Percentiles rank a stretch among this genome's conserved stretches.
These are phyloP conservation scores for Alternaria sp. DNA, from an alignment of 2,329 filamentous ascomycete genomes.

Conservation along the genomic window DNA sequence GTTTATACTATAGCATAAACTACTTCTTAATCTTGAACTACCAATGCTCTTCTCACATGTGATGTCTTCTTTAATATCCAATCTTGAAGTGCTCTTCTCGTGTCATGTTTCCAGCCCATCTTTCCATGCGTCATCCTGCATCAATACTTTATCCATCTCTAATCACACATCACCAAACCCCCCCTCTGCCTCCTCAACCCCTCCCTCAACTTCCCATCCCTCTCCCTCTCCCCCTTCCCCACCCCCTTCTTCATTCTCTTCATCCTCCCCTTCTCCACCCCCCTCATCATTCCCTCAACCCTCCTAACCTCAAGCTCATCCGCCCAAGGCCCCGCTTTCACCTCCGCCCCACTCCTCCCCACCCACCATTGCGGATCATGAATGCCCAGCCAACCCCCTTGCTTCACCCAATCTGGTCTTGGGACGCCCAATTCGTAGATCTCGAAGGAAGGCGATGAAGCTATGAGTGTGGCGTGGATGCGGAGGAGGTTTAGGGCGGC, in stretches of 20 bases:
- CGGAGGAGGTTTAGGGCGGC: neutral
- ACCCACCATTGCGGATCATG: constrained; percentile 22
- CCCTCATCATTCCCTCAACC: neutral
- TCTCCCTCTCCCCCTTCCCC: neutral
- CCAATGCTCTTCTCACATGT: neutral
- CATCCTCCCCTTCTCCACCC: neutral
- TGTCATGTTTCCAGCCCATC: too few relatives aligned
- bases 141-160: neutral
- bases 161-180: neutral
- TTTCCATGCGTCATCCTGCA: neutral
- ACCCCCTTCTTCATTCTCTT: neutral
- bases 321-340: constrained; percentile 18
- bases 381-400: neutral
- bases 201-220: constrained; percentile 15
- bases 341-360: constrained; percentile 5
- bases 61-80: neutral
- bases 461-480: neutral
- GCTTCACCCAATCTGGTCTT: constrained; percentile 3
- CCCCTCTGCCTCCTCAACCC: constrained; percentile 8
- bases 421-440: constrained; percentile 11
- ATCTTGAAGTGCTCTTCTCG: neutral
- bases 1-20: constrained; percentile 1
- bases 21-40: neutral
- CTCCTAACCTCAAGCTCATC: constrained; percentile 5
- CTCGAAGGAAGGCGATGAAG: neutral